A percentile compares a stretch with the other conserved stretches of the same genome.
Evolutionary conservation across 2,329 filamentous ascomycete species (phyloP).

Genomic region (Phialophora verrucosa): DNA sequence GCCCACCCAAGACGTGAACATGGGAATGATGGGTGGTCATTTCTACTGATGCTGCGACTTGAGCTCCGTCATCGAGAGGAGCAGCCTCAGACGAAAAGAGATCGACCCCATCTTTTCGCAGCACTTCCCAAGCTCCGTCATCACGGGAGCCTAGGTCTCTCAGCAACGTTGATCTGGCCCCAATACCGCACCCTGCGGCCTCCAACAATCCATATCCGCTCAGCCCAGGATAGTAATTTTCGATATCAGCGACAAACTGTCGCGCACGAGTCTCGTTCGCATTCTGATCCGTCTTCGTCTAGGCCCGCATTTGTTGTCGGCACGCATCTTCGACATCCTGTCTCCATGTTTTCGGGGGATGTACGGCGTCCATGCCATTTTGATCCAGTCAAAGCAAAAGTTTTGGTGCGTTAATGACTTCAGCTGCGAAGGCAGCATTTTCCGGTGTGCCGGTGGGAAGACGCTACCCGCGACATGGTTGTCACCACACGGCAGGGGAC

Average conservation of each 20-base stretch:
- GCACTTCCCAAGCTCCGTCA: neutral
- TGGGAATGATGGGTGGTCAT: slow-evolving; percentile 20
- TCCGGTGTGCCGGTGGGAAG: neutral
- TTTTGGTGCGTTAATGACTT: slow-evolving; percentile 15
- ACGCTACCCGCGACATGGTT: neutral
- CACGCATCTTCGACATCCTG: neutral
- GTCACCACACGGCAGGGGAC: neutral
- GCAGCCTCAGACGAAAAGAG: neutral
- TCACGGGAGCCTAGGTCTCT: neutral
- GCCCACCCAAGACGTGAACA: slow-evolving; percentile 16
- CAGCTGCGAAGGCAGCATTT: neutral
- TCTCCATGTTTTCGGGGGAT: neutral
- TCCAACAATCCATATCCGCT: neutral
- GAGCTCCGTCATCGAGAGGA: neutral
- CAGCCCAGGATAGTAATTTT: neutral
- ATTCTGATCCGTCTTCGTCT: slow-evolving; percentile 5
- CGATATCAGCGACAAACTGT: neutral
- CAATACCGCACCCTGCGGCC: neutral
- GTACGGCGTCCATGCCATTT: slow-evolving; percentile 2
- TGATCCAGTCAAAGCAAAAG: slow-evolving; percentile 11
- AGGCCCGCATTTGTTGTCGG: neutral
- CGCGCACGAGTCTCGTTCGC: slow-evolving; percentile 13
- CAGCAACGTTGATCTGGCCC: neutral
- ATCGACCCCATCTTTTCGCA: neutral
- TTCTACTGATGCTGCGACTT: slow-evolving; percentile 16